A percentile compares a stretch with the other conserved stretches of the same genome.
phyloP scores from a whole-genome alignment of 805 yeast species.

The Starmerella sirachaensis region DNA sequence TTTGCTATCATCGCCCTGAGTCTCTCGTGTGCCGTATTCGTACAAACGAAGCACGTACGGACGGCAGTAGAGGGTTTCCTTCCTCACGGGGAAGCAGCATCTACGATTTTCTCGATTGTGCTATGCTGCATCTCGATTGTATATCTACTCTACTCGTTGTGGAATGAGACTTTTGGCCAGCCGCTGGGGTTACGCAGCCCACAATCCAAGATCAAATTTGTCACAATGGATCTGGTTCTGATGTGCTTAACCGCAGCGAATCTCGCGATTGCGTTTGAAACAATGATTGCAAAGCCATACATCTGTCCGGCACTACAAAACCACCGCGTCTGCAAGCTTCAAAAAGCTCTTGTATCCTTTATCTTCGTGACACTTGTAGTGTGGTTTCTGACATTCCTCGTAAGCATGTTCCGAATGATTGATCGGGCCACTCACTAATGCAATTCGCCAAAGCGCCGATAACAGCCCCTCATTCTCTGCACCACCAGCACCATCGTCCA shows the following conservation, averaged over 20 bases:
- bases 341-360: conserved; percentile 66
- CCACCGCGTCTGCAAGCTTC: conserved; percentile 58
- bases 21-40: conserved; percentile 44
- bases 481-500: not conserved
- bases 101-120: conserved; percentile 83
- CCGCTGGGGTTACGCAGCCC: conserved; percentile 88
- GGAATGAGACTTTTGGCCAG: conserved; percentile 83
- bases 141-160: conserved; percentile 69
- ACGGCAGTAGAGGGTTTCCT: not conserved
- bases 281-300: conserved; percentile 32
- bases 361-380: conserved; percentile 59
- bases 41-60: conserved; percentile 25
- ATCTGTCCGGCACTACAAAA: conserved; percentile 27
- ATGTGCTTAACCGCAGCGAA: conserved; percentile 85
- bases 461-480: not conserved
- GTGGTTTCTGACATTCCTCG: conserved; percentile 79
- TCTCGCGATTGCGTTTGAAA: conserved; percentile 70
- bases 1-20: conserved; percentile 61
- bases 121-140: conserved; percentile 70
- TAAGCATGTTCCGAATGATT: conserved; percentile 73
- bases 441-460: too few species aligned
- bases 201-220: conserved; percentile 63
- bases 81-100: conserved; percentile 43
- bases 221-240: conserved; percentile 72
- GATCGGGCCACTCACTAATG: conserved; percentile 32